phyloP scores from a whole-genome alignment of 441 rosid genomes.

The Kokia cookei region DNA sequence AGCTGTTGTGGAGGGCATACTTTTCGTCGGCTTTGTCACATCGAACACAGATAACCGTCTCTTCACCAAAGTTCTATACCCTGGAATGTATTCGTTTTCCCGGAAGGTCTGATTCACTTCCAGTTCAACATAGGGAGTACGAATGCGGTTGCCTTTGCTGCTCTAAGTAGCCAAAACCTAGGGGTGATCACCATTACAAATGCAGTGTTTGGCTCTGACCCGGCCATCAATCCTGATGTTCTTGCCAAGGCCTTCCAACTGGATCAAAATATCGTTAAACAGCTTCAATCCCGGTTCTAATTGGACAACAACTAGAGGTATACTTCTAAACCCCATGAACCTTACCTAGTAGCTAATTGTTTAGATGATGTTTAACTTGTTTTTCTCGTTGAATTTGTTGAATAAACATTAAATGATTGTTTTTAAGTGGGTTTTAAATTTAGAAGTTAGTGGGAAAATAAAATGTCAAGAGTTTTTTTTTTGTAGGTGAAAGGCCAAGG shows the following conservation, averaged over 20 bases:
- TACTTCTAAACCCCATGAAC: no score
- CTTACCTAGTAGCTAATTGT: no score
- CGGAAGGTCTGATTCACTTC: background rate
- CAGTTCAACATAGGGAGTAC: background rate
- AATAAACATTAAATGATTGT: no score
- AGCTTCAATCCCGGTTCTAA: slow-evolving; percentile 8
- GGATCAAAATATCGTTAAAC: slow-evolving; percentile 6
- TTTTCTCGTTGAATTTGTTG: background rate
- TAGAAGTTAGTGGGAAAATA: no score
- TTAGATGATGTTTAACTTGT: background rate
- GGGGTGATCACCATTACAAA: slow-evolving; percentile 20
- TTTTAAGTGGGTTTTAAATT: no score
- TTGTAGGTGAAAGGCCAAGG: no score
- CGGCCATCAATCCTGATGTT: slow-evolving; percentile 8
- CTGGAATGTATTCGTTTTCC: background rate
- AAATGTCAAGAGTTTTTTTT: no score
- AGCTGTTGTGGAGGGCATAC: background rate
- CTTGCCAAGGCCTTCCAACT: slow-evolving; percentile 23
- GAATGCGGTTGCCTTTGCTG: slow-evolving; percentile 12
- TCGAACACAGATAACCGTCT: background rate
- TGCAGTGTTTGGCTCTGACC: slow-evolving; percentile 23
- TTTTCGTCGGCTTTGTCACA: background rate
- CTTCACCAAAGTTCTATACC: background rate
- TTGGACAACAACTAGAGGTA: background rate
- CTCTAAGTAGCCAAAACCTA: slow-evolving; percentile 28